These are phyloP conservation scores for Hamigera avellanea DNA, from an alignment of 495 filamentous ascomycete species.

Conservation along the genomic window DNA sequence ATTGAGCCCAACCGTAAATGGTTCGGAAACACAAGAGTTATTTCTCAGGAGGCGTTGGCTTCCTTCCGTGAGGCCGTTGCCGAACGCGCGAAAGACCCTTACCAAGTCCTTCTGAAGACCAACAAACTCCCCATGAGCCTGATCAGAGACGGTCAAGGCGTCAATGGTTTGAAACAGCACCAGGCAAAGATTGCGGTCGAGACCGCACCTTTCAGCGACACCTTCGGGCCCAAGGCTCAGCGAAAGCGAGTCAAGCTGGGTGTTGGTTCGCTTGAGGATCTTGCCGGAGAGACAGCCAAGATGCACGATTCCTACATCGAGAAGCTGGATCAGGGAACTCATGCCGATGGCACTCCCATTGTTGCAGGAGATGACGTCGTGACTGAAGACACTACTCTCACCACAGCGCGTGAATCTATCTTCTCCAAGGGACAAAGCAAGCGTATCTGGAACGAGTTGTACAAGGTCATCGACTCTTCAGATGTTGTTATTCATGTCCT, in stretches of 20 bases:
- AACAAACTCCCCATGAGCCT: constrained; percentile 88
- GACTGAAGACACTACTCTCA: constrained; percentile 35
- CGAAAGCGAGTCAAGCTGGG: constrained; percentile 82
- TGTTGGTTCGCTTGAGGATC: constrained; percentile 66
- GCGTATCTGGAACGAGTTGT: constrained; percentile 97
- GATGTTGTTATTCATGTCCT: constrained; percentile 93
- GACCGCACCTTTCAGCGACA: constrained; percentile 71
- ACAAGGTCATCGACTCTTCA: constrained; percentile 94
- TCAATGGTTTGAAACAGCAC: constrained; percentile 81
- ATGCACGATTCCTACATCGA: constrained; percentile 72
- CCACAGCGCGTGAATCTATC: constrained; percentile 71
- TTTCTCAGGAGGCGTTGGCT: constrained; percentile 54
- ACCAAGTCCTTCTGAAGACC: constrained; percentile 80
- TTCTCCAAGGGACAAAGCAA: constrained; percentile 92
- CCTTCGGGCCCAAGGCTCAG: constrained; percentile 88
- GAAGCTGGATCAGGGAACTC: constrained; percentile 56
- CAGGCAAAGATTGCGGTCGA: constrained; percentile 90
- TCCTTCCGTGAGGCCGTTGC: constrained; percentile 89
- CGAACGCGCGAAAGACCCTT: constrained; percentile 80
- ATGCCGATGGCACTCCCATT: constrained; percentile 57
- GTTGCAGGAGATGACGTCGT: constrained; percentile 38
- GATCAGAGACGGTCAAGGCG: constrained; percentile 50
- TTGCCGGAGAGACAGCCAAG: constrained; percentile 66
- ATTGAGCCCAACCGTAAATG: constrained; percentile 91
- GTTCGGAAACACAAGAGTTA: constrained; percentile 65